Percentiles rank a stretch among this genome's conserved stretches.
Conservation (phyloP, 805 yeast genomes). For the Pichia thaimueangensis region DNA sequence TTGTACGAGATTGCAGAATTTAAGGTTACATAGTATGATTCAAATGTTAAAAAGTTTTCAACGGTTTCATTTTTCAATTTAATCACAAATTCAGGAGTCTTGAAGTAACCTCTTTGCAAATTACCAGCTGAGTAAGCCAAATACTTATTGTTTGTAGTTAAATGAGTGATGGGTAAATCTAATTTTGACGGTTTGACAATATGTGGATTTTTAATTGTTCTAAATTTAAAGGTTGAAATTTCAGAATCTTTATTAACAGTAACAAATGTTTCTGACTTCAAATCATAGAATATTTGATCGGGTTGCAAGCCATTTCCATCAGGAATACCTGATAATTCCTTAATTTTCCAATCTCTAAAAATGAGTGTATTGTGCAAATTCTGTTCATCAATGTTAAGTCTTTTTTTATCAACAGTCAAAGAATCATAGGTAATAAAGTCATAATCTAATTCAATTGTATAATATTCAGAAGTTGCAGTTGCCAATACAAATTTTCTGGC, state of each 20-base stretch:
- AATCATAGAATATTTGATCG: background rate
- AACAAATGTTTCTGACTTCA: background rate
- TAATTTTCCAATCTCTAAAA: background rate
- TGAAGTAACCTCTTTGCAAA: background rate
- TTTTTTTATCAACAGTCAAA: background rate
- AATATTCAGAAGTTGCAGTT: constrained; percentile 1
- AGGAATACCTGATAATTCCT: background rate
- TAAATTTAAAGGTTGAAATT: background rate
- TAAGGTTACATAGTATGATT: constrained; percentile 3
- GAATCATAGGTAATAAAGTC: background rate
- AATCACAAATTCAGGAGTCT: constrained; percentile 3
- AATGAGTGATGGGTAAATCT: background rate
- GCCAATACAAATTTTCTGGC: background rate
- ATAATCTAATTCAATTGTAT: constrained; percentile 1
- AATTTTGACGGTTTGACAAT: background rate
- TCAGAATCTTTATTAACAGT: constrained; percentile 1
- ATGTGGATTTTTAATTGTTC: background rate
- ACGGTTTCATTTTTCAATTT: background rate
- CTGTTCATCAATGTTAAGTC: background rate
- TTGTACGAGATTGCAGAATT: background rate
- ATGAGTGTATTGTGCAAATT: background rate
- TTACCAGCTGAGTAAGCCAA: too few relatives aligned
- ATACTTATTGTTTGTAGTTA: background rate
- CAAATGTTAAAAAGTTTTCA: background rate
- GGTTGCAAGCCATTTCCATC: background rate